Base-by-base conservation (phyloP, 2,329 filamentous ascomycete genomes). In the Albifimbria verrucaria region DNA sequence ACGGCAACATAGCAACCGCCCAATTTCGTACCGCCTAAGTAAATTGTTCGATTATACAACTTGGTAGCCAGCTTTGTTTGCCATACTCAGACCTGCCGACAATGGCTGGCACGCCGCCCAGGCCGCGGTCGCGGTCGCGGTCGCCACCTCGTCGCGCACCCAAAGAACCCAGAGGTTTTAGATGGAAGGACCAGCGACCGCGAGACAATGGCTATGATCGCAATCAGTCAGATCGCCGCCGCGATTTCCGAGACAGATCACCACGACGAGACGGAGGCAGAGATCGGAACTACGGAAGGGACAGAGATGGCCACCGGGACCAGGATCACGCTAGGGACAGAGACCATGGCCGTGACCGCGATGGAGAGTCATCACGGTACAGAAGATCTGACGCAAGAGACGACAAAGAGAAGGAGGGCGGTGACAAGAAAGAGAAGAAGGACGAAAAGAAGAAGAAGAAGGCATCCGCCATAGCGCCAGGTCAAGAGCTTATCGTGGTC, bases 401-500 rank as follows among this genome's bases (percentile, higher is more conserved):
- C 44, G 63, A 69, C 41, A 55, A 52, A 11, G 50, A 46, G 51
- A 65, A 62, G 48, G 62, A 64, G 55, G 61, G 74, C 65, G 66
- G 77, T 64, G 66, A 54, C 17, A 52, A 54, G 64, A 65, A 66
- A 49, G 68, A 63, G 47, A 61, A 66, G 20, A 73, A 73, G 55
- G 73, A 74, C 51, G 69, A 76, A 49, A 72, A 73, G 51, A 73
- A 59, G 57, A 66, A 50, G 52, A 68, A 46, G 53, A 69, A 59
- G 41, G 54, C 57, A 25, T 61, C 50, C 4, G 60, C 55, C 18
- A 56, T 53, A 24, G 65, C 58, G 21, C 62, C 59, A 25, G 70
- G 77, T 6, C 88, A 95, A 66, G 87, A 91, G 52, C 95, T 97
- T 88, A 97, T 97, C 60, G 83, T 96, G 49, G 92, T 97, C 18